Evolutionary conservation across 345 rosid species (phyloP), one percentile per base, ranked within the genome.

Genomic region (Linum usitatissimum): DNA sequence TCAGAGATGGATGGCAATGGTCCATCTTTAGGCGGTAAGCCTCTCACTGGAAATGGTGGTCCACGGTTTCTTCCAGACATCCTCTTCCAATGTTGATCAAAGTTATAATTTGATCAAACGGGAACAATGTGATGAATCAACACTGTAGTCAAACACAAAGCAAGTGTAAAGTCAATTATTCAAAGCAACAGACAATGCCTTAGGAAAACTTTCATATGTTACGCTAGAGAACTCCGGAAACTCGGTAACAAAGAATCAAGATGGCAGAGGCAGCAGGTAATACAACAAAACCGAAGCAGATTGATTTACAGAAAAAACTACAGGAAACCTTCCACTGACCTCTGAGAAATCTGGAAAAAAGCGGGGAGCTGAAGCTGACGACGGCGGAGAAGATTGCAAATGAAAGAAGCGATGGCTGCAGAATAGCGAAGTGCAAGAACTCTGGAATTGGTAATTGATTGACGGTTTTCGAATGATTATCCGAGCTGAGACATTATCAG

Each of bases 31-130:
- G 42, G 67, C 28, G 55, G 66, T 8, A 63, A 17, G n/a, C 64
- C 70, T 62, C 66, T 66, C 63, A 71, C 57, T 5, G 77, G 72
- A 48, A 65, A 67, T n/a, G 75, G 78, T 0, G 71, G 79, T 6
- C 77, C 79, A 0, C 82, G 82, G 65, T 73, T 78, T 57, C 79
- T 78, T 17, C 77, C 75, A 6, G 79, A 72, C 79, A 78, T 75
- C 60, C 6, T 58, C 40, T 54, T 45, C 51, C 3, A 3, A 10
- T 45, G 7, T 0, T 45, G 10, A 10, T 45, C 8, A 34, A 34
- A 7, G 5, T 34, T 4, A 34, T 34, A 34, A 34, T 34, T 34
- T 34, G 38, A 34, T 34, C 8, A 34, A 7, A 5, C 38, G 0
- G 38, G 38, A 34, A 23, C 28, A 23, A 23, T 23, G 28, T 23